A percentile compares a stretch with the other conserved stretches of the same genome.
Evolutionary conservation across 352 stramenopile genomes (phyloP).

Genomic region (Globisporangium heterothallicum): DNA sequence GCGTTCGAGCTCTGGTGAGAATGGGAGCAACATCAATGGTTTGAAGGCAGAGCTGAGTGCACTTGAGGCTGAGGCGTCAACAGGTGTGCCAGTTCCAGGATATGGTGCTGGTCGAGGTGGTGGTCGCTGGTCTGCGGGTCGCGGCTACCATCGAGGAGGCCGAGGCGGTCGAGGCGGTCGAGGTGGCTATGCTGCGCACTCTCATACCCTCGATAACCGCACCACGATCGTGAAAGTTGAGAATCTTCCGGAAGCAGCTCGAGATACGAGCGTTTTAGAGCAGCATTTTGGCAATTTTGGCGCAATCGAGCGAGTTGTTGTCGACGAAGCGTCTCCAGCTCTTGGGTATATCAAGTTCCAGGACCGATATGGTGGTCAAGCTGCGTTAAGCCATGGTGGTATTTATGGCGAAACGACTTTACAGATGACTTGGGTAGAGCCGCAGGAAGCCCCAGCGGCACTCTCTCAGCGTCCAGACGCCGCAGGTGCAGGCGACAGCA

Average conservation of each 20-base stretch:
- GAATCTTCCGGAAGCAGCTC: constrained; percentile 69
- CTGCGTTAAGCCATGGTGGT: constrained; percentile 53
- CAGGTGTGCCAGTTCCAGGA: constrained; percentile 2
- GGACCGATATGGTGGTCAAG: constrained; percentile 69
- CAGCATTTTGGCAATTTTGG: constrained; percentile 87
- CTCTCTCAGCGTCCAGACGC: constrained; percentile 20
- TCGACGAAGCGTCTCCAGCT: constrained; percentile 40
- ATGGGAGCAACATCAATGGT: constrained; percentile 32
- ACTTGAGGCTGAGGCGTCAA: constrained; percentile 50
- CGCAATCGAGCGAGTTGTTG: constrained; percentile 70
- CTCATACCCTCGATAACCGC: constrained; percentile 77
- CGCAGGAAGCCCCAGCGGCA: constrained; percentile 43
- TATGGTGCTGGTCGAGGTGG: constrained; percentile 25
- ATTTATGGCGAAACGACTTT: constrained; percentile 54
- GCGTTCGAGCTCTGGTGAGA: constrained; percentile 3
- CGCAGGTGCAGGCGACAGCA: constrained; percentile 1
- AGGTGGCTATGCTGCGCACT: constrained; percentile 28
- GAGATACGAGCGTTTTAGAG: constrained; percentile 67
- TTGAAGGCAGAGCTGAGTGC: constrained; percentile 65
- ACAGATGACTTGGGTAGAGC: constrained; percentile 60
- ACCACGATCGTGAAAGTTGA: constrained; percentile 79
- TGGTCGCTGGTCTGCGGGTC: constrained; percentile 31
- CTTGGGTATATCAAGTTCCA: constrained; percentile 82
- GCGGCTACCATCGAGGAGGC: constrained; percentile 40
- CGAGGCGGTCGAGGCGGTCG: constrained; percentile 38